Conservation (phyloP, 169 alveolate genomes). For the Plasmodium knowlesi region DNA sequence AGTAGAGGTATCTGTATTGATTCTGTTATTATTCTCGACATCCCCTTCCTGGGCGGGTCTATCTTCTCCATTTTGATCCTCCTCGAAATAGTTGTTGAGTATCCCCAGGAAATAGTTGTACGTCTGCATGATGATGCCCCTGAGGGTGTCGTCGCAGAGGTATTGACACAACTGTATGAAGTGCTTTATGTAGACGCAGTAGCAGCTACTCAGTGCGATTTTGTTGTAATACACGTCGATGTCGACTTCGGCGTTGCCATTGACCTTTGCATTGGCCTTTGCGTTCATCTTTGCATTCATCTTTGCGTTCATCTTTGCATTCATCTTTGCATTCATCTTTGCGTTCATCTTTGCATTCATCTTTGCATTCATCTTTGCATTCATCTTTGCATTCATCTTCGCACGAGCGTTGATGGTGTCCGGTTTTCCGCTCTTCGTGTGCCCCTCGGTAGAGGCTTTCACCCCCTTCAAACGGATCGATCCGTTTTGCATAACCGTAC, state of each 20-base stretch:
- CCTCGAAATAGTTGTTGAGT: constrained; percentile 17
- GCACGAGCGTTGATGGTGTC: too few species aligned
- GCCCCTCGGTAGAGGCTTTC: background rate
- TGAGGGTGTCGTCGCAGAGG: constrained; percentile 30
- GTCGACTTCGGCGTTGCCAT: background rate
- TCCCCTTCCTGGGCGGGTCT: background rate
- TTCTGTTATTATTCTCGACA: background rate
- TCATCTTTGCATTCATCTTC: too few species aligned
- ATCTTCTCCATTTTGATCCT: background rate
- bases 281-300: too few species aligned
- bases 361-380: too few species aligned
- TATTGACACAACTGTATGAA: constrained; percentile 50
- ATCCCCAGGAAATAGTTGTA: constrained; percentile 13
- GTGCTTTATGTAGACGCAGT: constrained; percentile 20
- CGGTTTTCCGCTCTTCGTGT: background rate
- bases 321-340: too few species aligned
- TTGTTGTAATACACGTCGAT: constrained; percentile 41
- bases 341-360: too few species aligned
- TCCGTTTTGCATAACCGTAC: too few species aligned
- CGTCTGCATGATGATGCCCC: constrained; percentile 24
- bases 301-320: too few species aligned
- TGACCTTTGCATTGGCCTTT: background rate
- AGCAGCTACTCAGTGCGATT: constrained; percentile 42
- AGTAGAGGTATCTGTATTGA: background rate
- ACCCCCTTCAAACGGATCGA: too few species aligned